Evolutionary conservation across 352 stramenopile species (phyloP), one percentile per base, ranked within the genome.

Genomic region (Pythium apleroticum): DNA sequence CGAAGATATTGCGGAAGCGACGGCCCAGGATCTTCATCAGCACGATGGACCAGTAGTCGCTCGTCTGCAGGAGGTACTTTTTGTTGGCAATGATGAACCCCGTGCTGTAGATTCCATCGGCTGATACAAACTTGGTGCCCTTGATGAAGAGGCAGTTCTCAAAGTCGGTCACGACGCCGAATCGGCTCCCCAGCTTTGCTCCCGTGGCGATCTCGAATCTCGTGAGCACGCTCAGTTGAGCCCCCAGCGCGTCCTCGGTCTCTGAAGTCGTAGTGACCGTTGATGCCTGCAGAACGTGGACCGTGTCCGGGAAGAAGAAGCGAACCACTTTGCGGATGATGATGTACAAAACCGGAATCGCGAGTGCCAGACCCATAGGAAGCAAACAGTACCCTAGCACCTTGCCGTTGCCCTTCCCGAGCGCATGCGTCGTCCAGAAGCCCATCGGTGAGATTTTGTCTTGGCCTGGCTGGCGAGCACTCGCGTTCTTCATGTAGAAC

Each of bases 41-140:
- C 19, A 77, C 30, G 28, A 80, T 71, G 12, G 57, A 60, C 63
- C 66, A 77, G 50, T 58, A 68, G 28, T 79, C 72, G 43, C 57
- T 31, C 7, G 67, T 67, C 24, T 72, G 66, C 22, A 83, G 41
- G 2, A 83, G 56, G 37, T 69, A 84, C 61, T 77, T 76, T 43
- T 68, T 50, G 65, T 79, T 76, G 27, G 69, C 73, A 19, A 77
- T 73, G 20, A 81, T 63, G 59, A 78, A 84, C 0, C 66, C 66
- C 3, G 31, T 68, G 39, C 39, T 72, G 63, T 74, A 77, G 31
- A 76, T 65, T 3, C 66, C 70, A 14, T 78, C 72, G 2, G 72
- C 56, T 0, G 68, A 71, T 0, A 68, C 64, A 52, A 62, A 74
- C 58, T 78, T 78, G 57, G 71, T 74, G 52, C 68, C 68, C 14